A percentile compares a stretch with the other conserved stretches of the same genome.
Conservation (phyloP, 148 eudicot species). For the Chenopodium formosanum region DNA sequence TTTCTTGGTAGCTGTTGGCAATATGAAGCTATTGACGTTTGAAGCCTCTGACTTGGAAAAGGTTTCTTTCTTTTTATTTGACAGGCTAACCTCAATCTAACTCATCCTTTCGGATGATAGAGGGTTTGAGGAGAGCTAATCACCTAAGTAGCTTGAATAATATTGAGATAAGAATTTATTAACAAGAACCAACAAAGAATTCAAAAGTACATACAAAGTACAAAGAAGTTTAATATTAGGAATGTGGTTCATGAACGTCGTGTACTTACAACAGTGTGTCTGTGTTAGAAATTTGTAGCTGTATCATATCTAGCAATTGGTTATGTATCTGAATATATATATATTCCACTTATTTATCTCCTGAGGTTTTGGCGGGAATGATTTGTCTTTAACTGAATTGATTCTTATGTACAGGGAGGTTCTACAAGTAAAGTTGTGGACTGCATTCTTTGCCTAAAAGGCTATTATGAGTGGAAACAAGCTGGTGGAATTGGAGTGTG, state of each 20-base stretch:
- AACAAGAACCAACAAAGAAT: too few relatives aligned
- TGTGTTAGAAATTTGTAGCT: not conserved
- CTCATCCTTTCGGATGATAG: too few relatives aligned
- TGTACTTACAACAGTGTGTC: not conserved
- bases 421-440: constrained; percentile 87
- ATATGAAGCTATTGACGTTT: constrained; percentile 86
- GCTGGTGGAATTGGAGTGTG: constrained; percentile 94
- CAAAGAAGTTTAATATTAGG: too few relatives aligned
- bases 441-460: constrained; percentile 91
- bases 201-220: not conserved
- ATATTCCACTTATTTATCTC: not conserved
- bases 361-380: not conserved
- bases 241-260: not conserved
- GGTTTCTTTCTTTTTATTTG: constrained; percentile 33
- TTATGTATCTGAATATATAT: not conserved
- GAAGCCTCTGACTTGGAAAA: constrained; percentile 90
- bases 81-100: too few relatives aligned
- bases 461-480: constrained; percentile 87
- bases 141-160: not conserved
- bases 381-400: not conserved
- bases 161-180: too few relatives aligned
- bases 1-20: constrained; percentile 78
- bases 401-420: constrained; percentile 61
- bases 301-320: too few relatives aligned
- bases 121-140: not conserved